These are phyloP conservation scores for Hypoxylon sp. DNA, from an alignment of 2,329 filamentous ascomycete species.

Conservation along the genomic window DNA sequence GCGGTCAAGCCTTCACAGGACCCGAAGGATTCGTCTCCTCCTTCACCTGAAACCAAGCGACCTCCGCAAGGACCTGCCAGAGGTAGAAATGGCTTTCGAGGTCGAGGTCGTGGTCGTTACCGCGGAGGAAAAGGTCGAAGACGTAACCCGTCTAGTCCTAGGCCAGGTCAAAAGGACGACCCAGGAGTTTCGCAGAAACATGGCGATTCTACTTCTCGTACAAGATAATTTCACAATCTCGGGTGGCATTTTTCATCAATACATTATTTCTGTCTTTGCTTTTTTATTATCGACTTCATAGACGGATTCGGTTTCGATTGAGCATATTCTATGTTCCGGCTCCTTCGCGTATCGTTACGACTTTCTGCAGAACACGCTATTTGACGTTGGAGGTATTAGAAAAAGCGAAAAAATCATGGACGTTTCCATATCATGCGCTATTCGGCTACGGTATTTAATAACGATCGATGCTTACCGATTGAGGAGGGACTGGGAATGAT, in stretches of 20 bases:
- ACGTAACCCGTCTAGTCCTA: conserved; percentile 34
- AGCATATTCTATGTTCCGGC: conserved; percentile 15
- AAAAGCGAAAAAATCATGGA: conserved; percentile 5
- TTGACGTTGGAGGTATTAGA: conserved; percentile 16
- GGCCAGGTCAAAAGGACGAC: conserved; percentile 22
- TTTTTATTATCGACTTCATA: conserved; percentile 6
- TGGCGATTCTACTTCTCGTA: conserved; percentile 7
- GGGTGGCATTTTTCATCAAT: not conserved
- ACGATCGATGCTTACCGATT: conserved; percentile 12
- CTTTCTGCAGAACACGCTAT: conserved; percentile 11
- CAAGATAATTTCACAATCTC: conserved; percentile 9
- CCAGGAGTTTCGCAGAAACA: conserved; percentile 11
- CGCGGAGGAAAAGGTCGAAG: conserved; percentile 40
- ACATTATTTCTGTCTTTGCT: conserved; percentile 9
- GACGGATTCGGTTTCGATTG: conserved; percentile 10
- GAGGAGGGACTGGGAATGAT: conserved; percentile 4
- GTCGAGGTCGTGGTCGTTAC: conserved; percentile 40
- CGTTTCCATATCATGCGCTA: conserved; percentile 13
- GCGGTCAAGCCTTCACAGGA: conserved; percentile 5
- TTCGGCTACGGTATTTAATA: conserved; percentile 24
- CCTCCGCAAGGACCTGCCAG: conserved; percentile 25
- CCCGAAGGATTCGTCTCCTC: conserved; percentile 3
- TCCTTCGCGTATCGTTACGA: conserved; percentile 20
- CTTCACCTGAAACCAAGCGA: conserved; percentile 12
- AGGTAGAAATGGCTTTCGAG: conserved; percentile 36